phyloP scores from a whole-genome alignment of 1,139 yeast species.

The Martiniozyma asiatica region DNA sequence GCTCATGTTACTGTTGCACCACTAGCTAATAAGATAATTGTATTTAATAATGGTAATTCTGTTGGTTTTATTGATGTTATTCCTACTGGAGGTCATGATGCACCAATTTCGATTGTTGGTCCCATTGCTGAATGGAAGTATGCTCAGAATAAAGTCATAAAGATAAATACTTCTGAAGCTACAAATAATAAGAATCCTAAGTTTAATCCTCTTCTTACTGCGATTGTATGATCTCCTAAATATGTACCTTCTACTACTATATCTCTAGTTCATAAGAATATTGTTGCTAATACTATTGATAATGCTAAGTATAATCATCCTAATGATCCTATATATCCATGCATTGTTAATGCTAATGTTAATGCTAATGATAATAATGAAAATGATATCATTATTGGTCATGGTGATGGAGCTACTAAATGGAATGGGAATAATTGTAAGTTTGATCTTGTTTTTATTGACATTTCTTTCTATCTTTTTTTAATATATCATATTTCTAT shows the following conservation, averaged over 20 bases:
- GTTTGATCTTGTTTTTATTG: slow-evolving; percentile 9
- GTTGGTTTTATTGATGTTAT: slow-evolving; percentile 12
- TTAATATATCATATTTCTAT: too few relatives aligned
- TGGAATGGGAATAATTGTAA: slow-evolving; percentile 15
- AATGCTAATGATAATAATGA: slow-evolving; percentile 14
- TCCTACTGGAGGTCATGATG: slow-evolving; percentile 16
- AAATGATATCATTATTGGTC: slow-evolving; percentile 14
- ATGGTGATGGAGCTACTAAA: slow-evolving; percentile 15
- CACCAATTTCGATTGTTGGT: slow-evolving; percentile 17
- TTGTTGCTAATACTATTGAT: slow-evolving; percentile 1
- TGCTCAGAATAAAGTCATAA: slow-evolving; percentile 12
- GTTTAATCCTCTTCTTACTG: slow-evolving; percentile 3
- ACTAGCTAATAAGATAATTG: slow-evolving; percentile 17
- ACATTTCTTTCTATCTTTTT: slow-evolving; percentile 5
- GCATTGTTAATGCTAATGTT: too few relatives aligned
- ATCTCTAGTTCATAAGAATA: slow-evolving; percentile 3
- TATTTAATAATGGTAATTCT: slow-evolving; percentile 18
- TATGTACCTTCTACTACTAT: slow-evolving; percentile 2
- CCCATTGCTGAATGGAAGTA: slow-evolving; percentile 18
- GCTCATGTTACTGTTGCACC: slow-evolving; percentile 14
- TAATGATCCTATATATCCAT: slow-evolving; percentile 13
- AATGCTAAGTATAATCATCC: slow-evolving; percentile 3
- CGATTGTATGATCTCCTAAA: slow-evolving; percentile 4
- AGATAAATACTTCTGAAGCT: slow-evolving; percentile 14
- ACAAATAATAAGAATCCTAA: too few relatives aligned